Percentiles rank a stretch among this genome's conserved stretches.
Conservation (phyloP, 139 green algal species). For the Picochlorum sp. region DNA sequence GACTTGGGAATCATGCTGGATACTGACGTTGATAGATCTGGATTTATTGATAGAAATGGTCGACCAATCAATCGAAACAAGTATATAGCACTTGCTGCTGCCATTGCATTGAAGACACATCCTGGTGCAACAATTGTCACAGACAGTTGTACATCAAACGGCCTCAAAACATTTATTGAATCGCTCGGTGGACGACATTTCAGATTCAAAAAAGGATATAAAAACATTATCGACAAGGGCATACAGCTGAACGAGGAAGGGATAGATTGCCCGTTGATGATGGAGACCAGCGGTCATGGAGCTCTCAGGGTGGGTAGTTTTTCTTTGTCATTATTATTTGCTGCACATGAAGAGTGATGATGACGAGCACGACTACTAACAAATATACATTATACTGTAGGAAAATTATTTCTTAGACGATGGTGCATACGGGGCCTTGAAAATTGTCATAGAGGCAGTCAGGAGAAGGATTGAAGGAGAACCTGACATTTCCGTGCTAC, state of each 20-base stretch:
- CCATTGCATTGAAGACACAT: conserved; percentile 73
- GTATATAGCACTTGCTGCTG: conserved; percentile 84
- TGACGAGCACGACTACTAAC: background rate
- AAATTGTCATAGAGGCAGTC: conserved; percentile 83
- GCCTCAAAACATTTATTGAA: conserved; percentile 81
- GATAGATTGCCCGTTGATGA: conserved; percentile 79
- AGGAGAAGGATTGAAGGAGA: conserved; percentile 38
- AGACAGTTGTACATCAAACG: conserved; percentile 85
- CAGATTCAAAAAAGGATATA: conserved; percentile 85
- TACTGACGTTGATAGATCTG: conserved; percentile 91
- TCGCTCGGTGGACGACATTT: conserved; percentile 68
- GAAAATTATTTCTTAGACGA: conserved; percentile 95
- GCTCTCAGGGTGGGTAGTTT: conserved; percentile 35
- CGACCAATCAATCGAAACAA: conserved; percentile 87
- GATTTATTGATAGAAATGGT: conserved; percentile 67
- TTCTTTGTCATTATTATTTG: background rate
- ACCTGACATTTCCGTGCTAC: conserved; percentile 51
- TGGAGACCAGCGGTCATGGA: conserved; percentile 93
- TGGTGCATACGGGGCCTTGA: conserved; percentile 79
- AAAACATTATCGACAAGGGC: conserved; percentile 93
- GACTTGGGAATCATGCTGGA: conserved; percentile 95
- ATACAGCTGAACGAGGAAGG: conserved; percentile 71
- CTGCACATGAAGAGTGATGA: background rate
- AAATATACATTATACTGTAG: conserved; percentile 4
- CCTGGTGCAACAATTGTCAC: conserved; percentile 90